Conservation (phyloP, 2,329 filamentous ascomycete genomes). For the Alternaria sp. region DNA sequence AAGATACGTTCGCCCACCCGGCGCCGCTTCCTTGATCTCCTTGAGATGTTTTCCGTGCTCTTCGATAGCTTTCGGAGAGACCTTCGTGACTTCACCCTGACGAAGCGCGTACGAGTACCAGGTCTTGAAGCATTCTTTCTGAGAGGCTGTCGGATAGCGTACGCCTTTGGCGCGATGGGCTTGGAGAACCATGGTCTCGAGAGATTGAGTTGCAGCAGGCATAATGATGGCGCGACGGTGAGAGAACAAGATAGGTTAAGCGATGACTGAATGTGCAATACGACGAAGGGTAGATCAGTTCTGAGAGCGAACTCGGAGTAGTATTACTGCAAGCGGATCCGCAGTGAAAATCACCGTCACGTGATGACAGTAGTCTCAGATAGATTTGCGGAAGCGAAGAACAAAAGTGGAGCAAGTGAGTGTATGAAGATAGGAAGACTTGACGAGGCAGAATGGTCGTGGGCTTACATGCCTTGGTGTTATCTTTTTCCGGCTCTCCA, state of each 20-base stretch:
- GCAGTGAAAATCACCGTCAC: conserved; percentile 2
- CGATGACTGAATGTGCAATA: no score
- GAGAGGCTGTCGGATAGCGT: conserved; percentile 36
- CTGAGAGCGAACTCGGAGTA: neutral
- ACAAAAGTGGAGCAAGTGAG: neutral
- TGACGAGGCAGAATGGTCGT: neutral
- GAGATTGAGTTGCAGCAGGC: conserved; percentile 36
- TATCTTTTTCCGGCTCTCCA: conserved; percentile 15
- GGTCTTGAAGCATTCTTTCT: conserved; percentile 46
- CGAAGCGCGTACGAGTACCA: conserved; percentile 46
- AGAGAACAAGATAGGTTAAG: neutral
- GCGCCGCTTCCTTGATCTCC: conserved; percentile 31
- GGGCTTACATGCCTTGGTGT: neutral
- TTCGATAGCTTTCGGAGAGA: conserved; percentile 21
- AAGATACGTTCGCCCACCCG: conserved; percentile 41
- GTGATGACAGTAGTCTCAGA: neutral
- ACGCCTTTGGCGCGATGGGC: conserved; percentile 46
- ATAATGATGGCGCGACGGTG: conserved; percentile 17
- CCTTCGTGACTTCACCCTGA: conserved; percentile 30
- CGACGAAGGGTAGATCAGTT: no score
- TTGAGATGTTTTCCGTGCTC: conserved; percentile 34
- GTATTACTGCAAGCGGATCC: neutral
- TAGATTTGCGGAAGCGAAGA: neutral
- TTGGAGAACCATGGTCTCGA: conserved; percentile 41
- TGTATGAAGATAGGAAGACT: neutral